Percentiles rank a stretch among this genome's conserved stretches.
phyloP scores from a whole-genome alignment of 805 yeast genomes.

The Saturnispora diversa region DNA sequence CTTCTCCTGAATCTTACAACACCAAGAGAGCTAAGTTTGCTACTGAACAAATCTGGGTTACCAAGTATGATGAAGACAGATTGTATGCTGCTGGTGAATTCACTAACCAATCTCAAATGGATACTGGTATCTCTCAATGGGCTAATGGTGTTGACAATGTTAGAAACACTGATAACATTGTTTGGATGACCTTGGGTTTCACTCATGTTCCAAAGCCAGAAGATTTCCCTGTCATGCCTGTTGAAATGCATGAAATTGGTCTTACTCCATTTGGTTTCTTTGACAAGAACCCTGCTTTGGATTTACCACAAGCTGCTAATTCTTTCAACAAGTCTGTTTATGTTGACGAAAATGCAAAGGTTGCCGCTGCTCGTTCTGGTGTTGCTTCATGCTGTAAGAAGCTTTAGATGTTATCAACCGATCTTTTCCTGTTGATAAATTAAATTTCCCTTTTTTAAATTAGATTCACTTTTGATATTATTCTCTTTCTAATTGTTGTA shows the following conservation, averaged over 20 bases:
- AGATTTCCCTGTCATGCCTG: slow-evolving; percentile 89
- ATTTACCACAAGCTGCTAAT: slow-evolving; percentile 65
- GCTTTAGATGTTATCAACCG: slow-evolving; percentile 9
- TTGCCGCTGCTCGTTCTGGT: slow-evolving; percentile 17
- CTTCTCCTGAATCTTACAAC: slow-evolving; percentile 54
- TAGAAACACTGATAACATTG: slow-evolving; percentile 67
- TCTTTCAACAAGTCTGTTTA: slow-evolving; percentile 55
- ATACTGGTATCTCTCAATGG: slow-evolving; percentile 66
- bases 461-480: not conserved
- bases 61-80: slow-evolving; percentile 66
- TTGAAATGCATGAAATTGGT: slow-evolving; percentile 62
- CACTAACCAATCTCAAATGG: slow-evolving; percentile 68
- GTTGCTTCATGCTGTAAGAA: slow-evolving; percentile 24
- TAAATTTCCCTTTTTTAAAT: not conserved
- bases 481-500: slow-evolving; percentile 5
- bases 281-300: slow-evolving; percentile 69
- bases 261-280: slow-evolving; percentile 69
- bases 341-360: slow-evolving; percentile 19
- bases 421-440: not conserved
- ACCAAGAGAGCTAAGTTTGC: slow-evolving; percentile 67
- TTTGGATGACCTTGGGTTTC: slow-evolving; percentile 76
- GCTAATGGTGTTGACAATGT: slow-evolving; percentile 59
- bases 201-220: slow-evolving; percentile 79
- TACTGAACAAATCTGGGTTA: slow-evolving; percentile 75
- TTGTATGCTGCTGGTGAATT: slow-evolving; percentile 78